Percentiles rank a stretch among this genome's conserved stretches.
These are phyloP conservation scores for Colletotrichum sp. DNA, from an alignment of 2,329 filamentous ascomycete species.

Conservation along the genomic window DNA sequence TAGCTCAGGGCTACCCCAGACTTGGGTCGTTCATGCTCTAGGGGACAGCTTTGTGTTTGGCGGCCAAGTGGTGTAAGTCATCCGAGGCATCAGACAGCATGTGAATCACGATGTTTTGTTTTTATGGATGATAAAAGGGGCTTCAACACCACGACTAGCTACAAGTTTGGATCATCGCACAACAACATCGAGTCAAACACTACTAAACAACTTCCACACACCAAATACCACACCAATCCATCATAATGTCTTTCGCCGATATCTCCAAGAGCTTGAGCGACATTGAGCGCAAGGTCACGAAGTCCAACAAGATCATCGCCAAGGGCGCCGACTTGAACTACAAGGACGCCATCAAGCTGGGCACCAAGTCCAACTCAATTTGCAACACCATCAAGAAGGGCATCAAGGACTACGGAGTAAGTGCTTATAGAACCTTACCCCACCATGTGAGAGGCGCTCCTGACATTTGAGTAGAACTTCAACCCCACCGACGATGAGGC, in stretches of 20 bases:
- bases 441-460: background rate
- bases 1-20: slow-evolving; percentile 14
- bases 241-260: slow-evolving; percentile 10
- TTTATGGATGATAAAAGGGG: background rate
- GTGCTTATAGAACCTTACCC: background rate
- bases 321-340: slow-evolving; percentile 14
- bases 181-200: background rate
- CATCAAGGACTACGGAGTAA: slow-evolving; percentile 6
- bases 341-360: slow-evolving; percentile 15
- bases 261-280: slow-evolving; percentile 14
- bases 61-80: background rate
- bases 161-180: accelerated
- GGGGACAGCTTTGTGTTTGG: background rate
- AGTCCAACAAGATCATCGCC: slow-evolving; percentile 10
- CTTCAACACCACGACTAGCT: accelerated
- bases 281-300: slow-evolving; percentile 15
- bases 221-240: background rate
- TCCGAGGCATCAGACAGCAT: slow-evolving; percentile 8
- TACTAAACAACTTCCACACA: background rate
- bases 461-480: background rate
- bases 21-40: slow-evolving; percentile 2
- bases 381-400: slow-evolving; percentile 11
- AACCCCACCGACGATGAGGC: background rate
- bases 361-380: slow-evolving; percentile 4
- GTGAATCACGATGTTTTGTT: slow-evolving; percentile 8